Percentiles rank a stretch among this genome's conserved stretches.
Evolutionary conservation across 805 yeast genomes (phyloP).

Genomic region (Myxozyma neotropica): DNA sequence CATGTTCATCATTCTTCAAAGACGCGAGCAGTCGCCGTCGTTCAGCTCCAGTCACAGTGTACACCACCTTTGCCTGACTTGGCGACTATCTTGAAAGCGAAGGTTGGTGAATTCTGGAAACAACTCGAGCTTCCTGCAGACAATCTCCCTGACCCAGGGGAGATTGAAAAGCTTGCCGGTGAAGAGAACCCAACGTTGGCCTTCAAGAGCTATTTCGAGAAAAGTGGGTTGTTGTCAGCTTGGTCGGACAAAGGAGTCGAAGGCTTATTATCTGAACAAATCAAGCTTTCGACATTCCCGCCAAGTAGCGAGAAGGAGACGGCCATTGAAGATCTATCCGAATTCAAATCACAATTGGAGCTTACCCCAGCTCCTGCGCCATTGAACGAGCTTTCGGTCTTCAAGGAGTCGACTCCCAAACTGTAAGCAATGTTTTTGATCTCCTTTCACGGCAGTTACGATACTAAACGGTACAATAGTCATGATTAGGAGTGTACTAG

Average conservation of each 20-base stretch:
- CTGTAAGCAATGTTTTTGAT: slow-evolving; percentile 7
- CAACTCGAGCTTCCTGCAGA: slow-evolving; percentile 20
- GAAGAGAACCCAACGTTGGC: slow-evolving; percentile 6
- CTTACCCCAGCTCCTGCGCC: slow-evolving; percentile 69
- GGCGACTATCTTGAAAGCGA: slow-evolving; percentile 6
- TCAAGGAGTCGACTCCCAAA: slow-evolving; percentile 26
- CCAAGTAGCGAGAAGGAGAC: slow-evolving; percentile 46
- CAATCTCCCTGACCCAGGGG: background rate
- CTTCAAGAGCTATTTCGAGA: slow-evolving; percentile 10
- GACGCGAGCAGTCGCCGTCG: slow-evolving; percentile 51
- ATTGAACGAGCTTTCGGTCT: slow-evolving; percentile 27
- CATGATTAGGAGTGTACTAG: no score
- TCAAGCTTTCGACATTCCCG: slow-evolving; percentile 47
- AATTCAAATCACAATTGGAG: slow-evolving; percentile 57
- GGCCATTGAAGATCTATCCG: slow-evolving; percentile 49
- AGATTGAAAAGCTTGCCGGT: slow-evolving; percentile 6
- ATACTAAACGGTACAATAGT: background rate
- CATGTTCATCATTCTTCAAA: slow-evolving; percentile 48
- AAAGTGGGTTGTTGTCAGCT: slow-evolving; percentile 3
- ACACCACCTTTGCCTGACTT: slow-evolving; percentile 34
- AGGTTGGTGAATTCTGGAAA: slow-evolving; percentile 23
- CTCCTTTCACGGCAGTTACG: background rate
- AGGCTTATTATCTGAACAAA: slow-evolving; percentile 16
- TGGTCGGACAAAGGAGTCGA: slow-evolving; percentile 18
- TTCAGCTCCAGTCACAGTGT: slow-evolving; percentile 64